Base-by-base conservation (phyloP, 495 filamentous ascomycete genomes). In the Tirmania nivea region DNA sequence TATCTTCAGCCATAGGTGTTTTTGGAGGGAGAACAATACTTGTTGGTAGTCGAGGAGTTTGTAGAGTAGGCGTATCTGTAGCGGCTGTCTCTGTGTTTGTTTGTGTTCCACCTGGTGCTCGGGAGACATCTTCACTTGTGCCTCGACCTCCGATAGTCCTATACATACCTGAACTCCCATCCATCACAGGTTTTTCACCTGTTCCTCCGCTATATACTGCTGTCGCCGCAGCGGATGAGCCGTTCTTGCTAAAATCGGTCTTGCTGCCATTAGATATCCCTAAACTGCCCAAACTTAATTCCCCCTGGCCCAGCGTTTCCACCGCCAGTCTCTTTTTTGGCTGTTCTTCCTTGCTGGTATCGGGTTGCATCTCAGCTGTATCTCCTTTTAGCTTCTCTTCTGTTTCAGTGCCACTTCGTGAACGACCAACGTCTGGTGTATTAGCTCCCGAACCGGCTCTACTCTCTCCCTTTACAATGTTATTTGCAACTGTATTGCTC, bases 301-400 rank as follows among this genome's bases (percentile, higher is more conserved):
- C 83, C 0, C 90, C 90, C 60, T 76, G 77, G 1, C 90, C 90
- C 19, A 99, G 69, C 3, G 92, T 99, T 63, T 92, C 86, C 14
- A 95, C 76, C 10, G 90, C 86, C 45, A 78, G 74, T 55, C 81
- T 76, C 59, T 84, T 86, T 55, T 77, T 68, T 35, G 72, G 71
- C 53, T 74, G 70, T 9, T 49, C 50, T 45, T 66, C 66, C 8
- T 48, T 58, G 20, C 54, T 57, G 11, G 62, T 60, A 3, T 55
- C 53, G 12, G 45, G 47, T 21, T 56, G 59, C 45, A 58, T 60
- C 9, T 42, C 42, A 5, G 67, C 66, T 14, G 66, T 59, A 14
- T 61, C 54, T 16, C 53, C 62, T 25, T 67, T 49, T 39, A 66
- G 12, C 69, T 70, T 64, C 64, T 71, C 31, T 65, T 67, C n/a